Conservation (phyloP, 2,329 filamentous ascomycete species). For the Curvularia hawaiiensis region DNA sequence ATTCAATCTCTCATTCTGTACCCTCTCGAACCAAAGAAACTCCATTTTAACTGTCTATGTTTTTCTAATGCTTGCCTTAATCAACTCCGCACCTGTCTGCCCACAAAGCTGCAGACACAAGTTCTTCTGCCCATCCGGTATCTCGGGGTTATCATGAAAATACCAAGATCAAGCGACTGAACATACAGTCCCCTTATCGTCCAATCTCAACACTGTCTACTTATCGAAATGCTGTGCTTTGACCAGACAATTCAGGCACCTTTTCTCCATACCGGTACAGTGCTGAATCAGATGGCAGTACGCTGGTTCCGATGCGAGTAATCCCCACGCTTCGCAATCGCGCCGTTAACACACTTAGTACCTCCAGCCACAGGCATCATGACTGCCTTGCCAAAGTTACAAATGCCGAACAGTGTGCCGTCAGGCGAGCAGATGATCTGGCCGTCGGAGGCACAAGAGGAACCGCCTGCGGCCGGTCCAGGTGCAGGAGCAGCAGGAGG, state of each 20-base stretch:
- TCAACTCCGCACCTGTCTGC: too few species aligned
- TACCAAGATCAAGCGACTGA: not conserved
- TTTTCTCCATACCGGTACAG: not conserved
- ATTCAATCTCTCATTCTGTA: too few species aligned
- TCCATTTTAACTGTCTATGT: too few species aligned
- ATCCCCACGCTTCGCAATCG: conserved; percentile 38
- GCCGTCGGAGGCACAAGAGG: conserved; percentile 43
- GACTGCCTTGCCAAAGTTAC: conserved; percentile 46
- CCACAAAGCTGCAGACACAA: not conserved
- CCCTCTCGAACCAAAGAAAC: too few species aligned
- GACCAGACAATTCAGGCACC: too few species aligned
- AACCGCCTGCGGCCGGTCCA: conserved; percentile 6
- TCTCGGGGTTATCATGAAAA: not conserved
- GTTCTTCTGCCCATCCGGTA: not conserved
- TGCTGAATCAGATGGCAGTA: not conserved
- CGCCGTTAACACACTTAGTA: conserved; percentile 49
- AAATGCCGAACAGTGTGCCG: conserved; percentile 47
- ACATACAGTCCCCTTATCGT: too few species aligned
- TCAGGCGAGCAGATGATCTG: conserved; percentile 46
- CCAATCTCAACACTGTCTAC: too few species aligned
- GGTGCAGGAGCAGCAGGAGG: conserved; percentile 4
- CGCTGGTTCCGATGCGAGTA: conserved; percentile 20
- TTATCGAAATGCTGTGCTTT: too few species aligned
- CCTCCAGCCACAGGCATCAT: conserved; percentile 50
- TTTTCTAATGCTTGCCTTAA: too few species aligned